Base-by-base conservation (phyloP, 140 eudicot genomes). In the Stevia rebaudiana region DNA sequence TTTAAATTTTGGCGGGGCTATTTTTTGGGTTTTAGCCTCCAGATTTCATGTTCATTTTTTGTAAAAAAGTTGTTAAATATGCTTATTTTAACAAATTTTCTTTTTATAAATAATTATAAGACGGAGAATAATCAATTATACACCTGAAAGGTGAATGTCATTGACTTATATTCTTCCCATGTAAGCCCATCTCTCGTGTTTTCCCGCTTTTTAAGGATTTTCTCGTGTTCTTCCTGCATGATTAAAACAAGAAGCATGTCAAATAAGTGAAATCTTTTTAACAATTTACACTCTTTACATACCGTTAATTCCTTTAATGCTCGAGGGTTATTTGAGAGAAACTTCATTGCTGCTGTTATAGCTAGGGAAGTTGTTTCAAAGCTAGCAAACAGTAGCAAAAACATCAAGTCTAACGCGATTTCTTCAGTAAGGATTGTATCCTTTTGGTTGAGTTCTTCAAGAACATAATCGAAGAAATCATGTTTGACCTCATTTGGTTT, bases 81-180 rank as follows among this genome's bases (percentile, higher is more conserved):
- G n/a, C n/a, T n/a, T n/a, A n/a, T n/a, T n/a, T n/a, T n/a, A n/a
- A n/a, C n/a, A n/a, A n/a, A n/a, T n/a, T n/a, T n/a, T n/a, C n/a
- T n/a, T 28, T 51, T 24, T 22, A 51, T 11, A 5, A 22, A 2
- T 42, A 17, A 6, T 55, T 46, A 13, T 8, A 24, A 5, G 11
- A 24, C 4, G 6, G 40, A 28, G 40, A 28, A 28, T 53, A 28
- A n/a, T 6, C 36, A n/a, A n/a, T n/a, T 10, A 40, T n/a, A 37
- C 13, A 88, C 96, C 88, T 83, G 86, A 79, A 89, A 86, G 54
- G 97, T 89, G 61, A 76, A 86, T 21, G 56, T 89, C 91, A 89
- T 78, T 4, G 97, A 80, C 68, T 83, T 89, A 65, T 86, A 86
- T 51, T 89, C 97, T 44, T 74, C 74, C 95, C 97, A 89, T 63